Percentiles rank a stretch among this genome's conserved stretches.
phyloP scores from a whole-genome alignment of 129 eudicot species.

The Gnaphalium uliginosum region DNA sequence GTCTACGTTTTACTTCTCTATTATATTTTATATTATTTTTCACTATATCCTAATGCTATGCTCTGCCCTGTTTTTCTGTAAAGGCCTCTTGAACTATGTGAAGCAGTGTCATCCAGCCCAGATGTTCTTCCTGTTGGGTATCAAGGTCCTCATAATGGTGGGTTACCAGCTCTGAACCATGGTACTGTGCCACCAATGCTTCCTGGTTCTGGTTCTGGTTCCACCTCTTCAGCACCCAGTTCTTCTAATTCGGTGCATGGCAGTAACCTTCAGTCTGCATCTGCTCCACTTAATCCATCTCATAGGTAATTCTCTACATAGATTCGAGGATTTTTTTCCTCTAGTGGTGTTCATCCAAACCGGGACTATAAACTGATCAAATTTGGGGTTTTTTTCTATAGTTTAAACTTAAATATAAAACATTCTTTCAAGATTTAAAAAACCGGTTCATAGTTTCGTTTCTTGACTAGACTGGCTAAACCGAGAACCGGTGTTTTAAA shows the following conservation, averaged over 20 bases:
- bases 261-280: constrained; percentile 50
- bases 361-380: neutral
- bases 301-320: constrained; percentile 52
- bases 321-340: neutral
- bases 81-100: constrained; percentile 90
- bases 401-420: neutral
- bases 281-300: constrained; percentile 53
- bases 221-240: constrained; percentile 54
- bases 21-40: constrained; percentile 8
- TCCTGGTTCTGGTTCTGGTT: constrained; percentile 49
- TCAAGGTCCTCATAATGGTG: constrained; percentile 66
- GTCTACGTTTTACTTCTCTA: neutral
- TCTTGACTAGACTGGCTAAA: neutral
- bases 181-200: constrained; percentile 46
- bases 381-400: neutral
- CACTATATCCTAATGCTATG: neutral
- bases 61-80: constrained; percentile 10
- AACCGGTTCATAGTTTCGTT: neutral
- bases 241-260: constrained; percentile 52
- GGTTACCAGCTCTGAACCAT: constrained; percentile 52
- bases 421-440: neutral
- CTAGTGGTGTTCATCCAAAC: neutral
- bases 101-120: constrained; percentile 52
- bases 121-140: constrained; percentile 62
- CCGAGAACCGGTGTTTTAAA: neutral